Evolutionary conservation across 1,139 yeast species (phyloP), one percentile per base, ranked within the genome.

Genomic region (Yamadazyma oceani): DNA sequence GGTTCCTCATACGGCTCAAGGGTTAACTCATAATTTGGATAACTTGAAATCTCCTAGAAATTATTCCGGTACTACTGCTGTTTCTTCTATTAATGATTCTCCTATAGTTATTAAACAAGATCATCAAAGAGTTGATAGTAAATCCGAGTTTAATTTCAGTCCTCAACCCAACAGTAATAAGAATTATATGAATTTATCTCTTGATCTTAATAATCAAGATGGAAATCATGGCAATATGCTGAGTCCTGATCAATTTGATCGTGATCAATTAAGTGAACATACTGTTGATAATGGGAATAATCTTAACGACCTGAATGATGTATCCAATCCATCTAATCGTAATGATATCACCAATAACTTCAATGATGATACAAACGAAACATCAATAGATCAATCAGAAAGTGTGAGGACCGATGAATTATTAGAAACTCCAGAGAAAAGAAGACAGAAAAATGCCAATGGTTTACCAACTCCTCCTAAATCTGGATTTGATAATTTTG

Each of bases 121-220:
- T 13, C n/a, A 40, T 17, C 34, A 35, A 14, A 34, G 33, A 13
- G 34, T 38, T 7, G 43, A 39, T 23, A 21, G 32, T 4, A 32
- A 23, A 6, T 42, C 49, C 5, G 50, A 46, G 9, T 48, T 48
- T 26, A 39, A 48, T 35, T 48, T 48, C 36, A 43, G 44, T 26
- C 50, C 53, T 19, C 41, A 43, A 8, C 32, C 44, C 1, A 33
- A 30, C n/a, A 37, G 42, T 23, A 37, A 41, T 11, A 61, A 54
- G 42, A 66, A 66, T 45, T 46, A 54, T 36, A 65, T 62, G 53
- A 63, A 63, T 37, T 55, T 66, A 36, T 58, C 53, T 10, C 56
- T 64, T 31, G 53, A 61, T 39, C 51, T 66, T 38, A 43, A 45
- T 7, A 31, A 41, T 19, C 21, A 15, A 16, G 29, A 40, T 28